phyloP scores from a whole-genome alignment of 306 rosid species.

The Rubus idaeus region DNA sequence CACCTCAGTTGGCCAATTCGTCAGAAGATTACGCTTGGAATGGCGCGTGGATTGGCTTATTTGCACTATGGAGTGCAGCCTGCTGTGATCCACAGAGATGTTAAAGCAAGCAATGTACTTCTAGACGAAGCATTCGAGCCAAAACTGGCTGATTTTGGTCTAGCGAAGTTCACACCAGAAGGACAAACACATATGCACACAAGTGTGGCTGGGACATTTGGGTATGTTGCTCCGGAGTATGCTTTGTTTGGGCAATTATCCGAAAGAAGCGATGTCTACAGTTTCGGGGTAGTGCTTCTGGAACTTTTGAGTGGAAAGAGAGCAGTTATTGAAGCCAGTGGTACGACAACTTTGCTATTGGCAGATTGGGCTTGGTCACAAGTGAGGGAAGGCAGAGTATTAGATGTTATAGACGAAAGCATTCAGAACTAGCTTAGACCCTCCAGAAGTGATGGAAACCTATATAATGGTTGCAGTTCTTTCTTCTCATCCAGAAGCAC shows the following conservation, averaged over 20 bases:
- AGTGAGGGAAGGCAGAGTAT: constrained; percentile 25
- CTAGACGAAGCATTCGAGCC: constrained; percentile 32
- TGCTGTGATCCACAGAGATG: constrained; percentile 31
- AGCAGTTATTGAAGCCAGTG: constrained; percentile 10
- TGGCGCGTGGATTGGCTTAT: constrained; percentile 31
- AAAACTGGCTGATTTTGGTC: constrained; percentile 32
- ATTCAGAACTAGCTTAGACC: constrained; percentile 25
- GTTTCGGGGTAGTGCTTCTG: constrained; percentile 34
- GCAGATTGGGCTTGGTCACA: constrained; percentile 35
- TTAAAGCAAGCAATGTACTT: constrained; percentile 33
- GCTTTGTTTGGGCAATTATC: constrained; percentile 32
- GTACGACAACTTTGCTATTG: constrained; percentile 14
- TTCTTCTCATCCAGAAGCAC: constrained; percentile 28
- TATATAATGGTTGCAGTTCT: constrained; percentile 26
- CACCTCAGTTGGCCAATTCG: constrained; percentile 31
- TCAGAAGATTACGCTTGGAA: constrained; percentile 30
- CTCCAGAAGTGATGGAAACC: constrained; percentile 23
- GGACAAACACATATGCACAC: constrained; percentile 36
- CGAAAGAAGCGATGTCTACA: constrained; percentile 29
- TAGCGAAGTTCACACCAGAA: constrained; percentile 32
- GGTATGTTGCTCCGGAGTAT: constrained; percentile 36
- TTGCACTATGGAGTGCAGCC: constrained; percentile 30
- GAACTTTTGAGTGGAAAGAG: constrained; percentile 34
- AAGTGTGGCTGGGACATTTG: constrained; percentile 36
- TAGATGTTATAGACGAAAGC: constrained; percentile 17